phyloP scores from a whole-genome alignment of 2,329 filamentous ascomycete species.

The Aspergillus niger region DNA sequence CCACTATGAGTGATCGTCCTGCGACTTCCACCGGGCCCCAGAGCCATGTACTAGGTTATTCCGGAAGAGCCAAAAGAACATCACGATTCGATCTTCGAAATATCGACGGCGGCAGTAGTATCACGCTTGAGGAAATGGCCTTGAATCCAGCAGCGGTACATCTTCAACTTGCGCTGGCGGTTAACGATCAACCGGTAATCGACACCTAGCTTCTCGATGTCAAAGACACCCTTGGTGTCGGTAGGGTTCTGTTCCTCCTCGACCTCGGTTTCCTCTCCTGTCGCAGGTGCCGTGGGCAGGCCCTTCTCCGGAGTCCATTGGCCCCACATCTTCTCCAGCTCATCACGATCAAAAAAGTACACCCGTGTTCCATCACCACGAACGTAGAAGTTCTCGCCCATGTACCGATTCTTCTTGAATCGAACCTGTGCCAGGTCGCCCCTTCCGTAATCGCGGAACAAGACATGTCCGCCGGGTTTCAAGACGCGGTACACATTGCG shows the following conservation, averaged over 20 bases:
- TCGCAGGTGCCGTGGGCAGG: constrained; percentile 21
- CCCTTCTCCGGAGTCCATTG: constrained; percentile 47
- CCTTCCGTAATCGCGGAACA: constrained; percentile 95
- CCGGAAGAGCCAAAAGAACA: neutral
- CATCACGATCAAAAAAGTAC: constrained; percentile 91
- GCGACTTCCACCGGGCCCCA: neutral
- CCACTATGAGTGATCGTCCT: neutral
- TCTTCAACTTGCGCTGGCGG: constrained; percentile 85
- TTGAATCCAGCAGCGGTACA: constrained; percentile 86
- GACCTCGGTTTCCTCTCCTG: constrained; percentile 15
- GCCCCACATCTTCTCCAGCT: constrained; percentile 79
- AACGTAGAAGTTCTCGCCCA: constrained; percentile 97
- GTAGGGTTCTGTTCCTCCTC: constrained; percentile 16
- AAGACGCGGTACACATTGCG: constrained; percentile 78
- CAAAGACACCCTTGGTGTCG: constrained; percentile 53
- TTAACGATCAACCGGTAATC: constrained; percentile 92
- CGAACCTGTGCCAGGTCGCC: constrained; percentile 95
- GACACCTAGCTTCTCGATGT: constrained; percentile 75
- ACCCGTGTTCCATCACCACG: constrained; percentile 93
- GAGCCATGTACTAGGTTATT: neutral
- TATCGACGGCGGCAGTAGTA: constrained; percentile 5
- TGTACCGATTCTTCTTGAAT: constrained; percentile 91
- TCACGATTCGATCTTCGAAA: constrained; percentile 19
- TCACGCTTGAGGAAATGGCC: constrained; percentile 46
- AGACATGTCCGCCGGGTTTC: constrained; percentile 88